Base-by-base conservation (phyloP, 1,284 basidiomycete species). In the Microbotryum intermedium region DNA sequence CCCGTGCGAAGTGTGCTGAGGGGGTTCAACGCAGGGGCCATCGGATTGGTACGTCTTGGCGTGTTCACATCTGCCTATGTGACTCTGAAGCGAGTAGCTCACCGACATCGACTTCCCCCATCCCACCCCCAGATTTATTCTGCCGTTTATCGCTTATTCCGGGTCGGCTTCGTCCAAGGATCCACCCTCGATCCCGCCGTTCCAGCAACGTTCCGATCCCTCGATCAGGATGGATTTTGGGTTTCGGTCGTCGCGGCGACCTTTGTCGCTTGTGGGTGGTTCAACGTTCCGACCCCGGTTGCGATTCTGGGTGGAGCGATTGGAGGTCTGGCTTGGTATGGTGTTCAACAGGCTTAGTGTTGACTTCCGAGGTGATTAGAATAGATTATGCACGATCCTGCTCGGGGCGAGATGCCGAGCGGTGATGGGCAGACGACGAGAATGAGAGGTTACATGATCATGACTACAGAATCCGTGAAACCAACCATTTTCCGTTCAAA, bases 11-110 rank as follows among this genome's bases (percentile, higher is more conserved):
- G 76, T 28, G 64, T 79, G 3, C 67, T 83, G 43, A 73, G 81
- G 53, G 82, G 81, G 4, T 73, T 83, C 6, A 82, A 82, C 64
- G 80, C 81, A 5, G 75, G 79, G 6, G 82, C 82, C 0, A 76
- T 80, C 11, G 82, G 81, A 0, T 74, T 83, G 28, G 34, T 39
- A 39, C 3, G 34, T 39, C 11, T 39, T 11, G 13, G 13, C 13
- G 34, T 39, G 11, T 16, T 16, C 34, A 16, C 6, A 16, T 18
- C 16, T 11, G 34, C 34, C 6, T 11, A 6, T 39, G 34, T n/a
- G 11, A 39, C 34, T 39, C 34, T 39, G 34, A 13, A 34, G 34
- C 34, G 9, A 34, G 10, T 13, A 34, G 34, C 34, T 34, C 18
- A 6, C 34, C 18, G 34, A 39, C 18, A 39, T 11, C 13, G 11